Conservation (phyloP, 129 eudicot species). For the Mikania micrantha region DNA sequence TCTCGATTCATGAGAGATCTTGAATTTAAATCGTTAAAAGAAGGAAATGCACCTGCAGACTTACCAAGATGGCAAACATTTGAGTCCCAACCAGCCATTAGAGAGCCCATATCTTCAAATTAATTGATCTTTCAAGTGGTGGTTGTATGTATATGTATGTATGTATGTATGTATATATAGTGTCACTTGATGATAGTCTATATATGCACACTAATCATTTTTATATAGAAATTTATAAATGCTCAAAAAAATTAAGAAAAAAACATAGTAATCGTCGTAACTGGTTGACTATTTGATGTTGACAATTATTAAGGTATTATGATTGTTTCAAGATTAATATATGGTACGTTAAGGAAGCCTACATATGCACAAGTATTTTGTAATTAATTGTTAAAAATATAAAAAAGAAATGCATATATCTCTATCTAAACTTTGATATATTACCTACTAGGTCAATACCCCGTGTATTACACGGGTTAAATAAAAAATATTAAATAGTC, state of each 20-base stretch:
- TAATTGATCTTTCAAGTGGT: neutral
- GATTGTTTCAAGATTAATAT: constrained; percentile 6
- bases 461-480: too few relatives aligned
- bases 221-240: neutral
- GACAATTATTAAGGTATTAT: constrained; percentile 3
- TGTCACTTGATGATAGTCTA: constrained; percentile 10
- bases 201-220: neutral
- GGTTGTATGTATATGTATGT: neutral
- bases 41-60: too few relatives aligned
- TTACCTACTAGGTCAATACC: too few relatives aligned
- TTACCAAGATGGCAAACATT: constrained; percentile 16
- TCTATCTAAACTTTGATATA: too few relatives aligned
- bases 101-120: constrained; percentile 42
- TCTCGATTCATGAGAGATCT: neutral
- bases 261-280: too few relatives aligned
- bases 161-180: constrained; percentile 4
- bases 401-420: too few relatives aligned
- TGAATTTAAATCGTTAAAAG: neutral
- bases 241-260: too few relatives aligned
- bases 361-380: neutral
- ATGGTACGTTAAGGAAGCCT: constrained; percentile 16
- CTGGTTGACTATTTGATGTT: constrained; percentile 23
- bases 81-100: constrained; percentile 50
- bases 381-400: neutral
- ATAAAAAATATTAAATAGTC: too few relatives aligned